Evolutionary conservation across 2,329 filamentous ascomycete genomes (phyloP).

Genomic region (Fonsecaea erecta): DNA sequence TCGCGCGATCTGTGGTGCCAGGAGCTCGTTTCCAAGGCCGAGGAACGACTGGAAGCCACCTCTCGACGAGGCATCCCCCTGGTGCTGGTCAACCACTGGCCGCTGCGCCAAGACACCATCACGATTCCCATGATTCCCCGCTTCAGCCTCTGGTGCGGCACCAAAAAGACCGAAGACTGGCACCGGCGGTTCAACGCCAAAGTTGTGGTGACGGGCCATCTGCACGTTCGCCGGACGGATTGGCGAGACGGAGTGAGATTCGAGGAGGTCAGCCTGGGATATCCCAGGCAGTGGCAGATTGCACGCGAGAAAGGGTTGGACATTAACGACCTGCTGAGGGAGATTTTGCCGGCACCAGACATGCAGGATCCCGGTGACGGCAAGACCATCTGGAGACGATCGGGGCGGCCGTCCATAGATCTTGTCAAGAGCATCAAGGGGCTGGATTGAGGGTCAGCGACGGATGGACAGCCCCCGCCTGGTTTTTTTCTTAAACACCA

Average conservation of each 20-base stretch:
- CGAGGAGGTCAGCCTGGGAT: conserved; percentile 38
- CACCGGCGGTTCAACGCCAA: conserved; percentile 36
- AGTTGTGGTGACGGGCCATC: conserved; percentile 37
- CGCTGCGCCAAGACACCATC: conserved; percentile 36
- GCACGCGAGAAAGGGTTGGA: conserved; percentile 32
- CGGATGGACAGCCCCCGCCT: background rate
- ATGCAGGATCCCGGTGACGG: conserved; percentile 30
- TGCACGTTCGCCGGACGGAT: conserved; percentile 37
- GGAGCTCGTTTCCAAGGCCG: conserved; percentile 29
- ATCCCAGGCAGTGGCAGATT: conserved; percentile 37
- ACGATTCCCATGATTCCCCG: conserved; percentile 36
- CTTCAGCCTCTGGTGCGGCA: conserved; percentile 38
- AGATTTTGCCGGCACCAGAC: conserved; percentile 33
- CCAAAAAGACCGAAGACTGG: conserved; percentile 37
- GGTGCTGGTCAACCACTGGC: conserved; percentile 38
- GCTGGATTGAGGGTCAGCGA: background rate
- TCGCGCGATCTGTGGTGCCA: conserved; percentile 36
- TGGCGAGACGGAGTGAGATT: conserved; percentile 37
- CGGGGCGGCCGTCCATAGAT: conserved; percentile 18
- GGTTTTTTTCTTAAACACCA: too few species aligned
- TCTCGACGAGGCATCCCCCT: conserved; percentile 29
- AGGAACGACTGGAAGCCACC: conserved; percentile 31
- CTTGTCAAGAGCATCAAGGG: background rate
- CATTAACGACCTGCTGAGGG: conserved; percentile 35
- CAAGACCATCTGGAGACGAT: conserved; percentile 28